phyloP scores from a whole-genome alignment of 495 filamentous ascomycete species.

The Penicillium robsamsonii region DNA sequence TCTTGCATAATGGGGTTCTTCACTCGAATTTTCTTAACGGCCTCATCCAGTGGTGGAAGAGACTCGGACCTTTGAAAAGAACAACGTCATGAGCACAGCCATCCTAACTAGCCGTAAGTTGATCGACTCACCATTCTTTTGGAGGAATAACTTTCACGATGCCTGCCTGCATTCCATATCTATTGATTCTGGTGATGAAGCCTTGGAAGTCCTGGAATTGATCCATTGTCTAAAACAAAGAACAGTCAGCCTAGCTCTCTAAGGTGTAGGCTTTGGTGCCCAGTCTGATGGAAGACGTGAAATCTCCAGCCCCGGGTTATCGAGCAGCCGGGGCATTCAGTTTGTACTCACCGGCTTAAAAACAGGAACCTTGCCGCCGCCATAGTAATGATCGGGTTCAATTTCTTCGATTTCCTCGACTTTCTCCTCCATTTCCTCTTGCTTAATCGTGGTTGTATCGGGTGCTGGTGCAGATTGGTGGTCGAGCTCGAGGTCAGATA shows the following conservation, averaged over 20 bases:
- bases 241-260: slow-evolving; percentile 16
- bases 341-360: slow-evolving; percentile 75
- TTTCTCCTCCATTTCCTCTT: slow-evolving; percentile 43
- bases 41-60: slow-evolving; percentile 74
- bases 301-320: background rate
- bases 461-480: slow-evolving; percentile 26
- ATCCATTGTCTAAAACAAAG: slow-evolving; percentile 64
- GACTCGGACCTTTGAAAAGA: slow-evolving; percentile 57
- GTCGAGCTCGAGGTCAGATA: slow-evolving; percentile 49
- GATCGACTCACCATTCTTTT: slow-evolving; percentile 74
- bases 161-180: slow-evolving; percentile 94
- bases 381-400: slow-evolving; percentile 83
- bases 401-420: slow-evolving; percentile 54
- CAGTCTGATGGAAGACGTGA: background rate
- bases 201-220: slow-evolving; percentile 89
- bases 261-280: background rate
- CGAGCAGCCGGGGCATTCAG: background rate
- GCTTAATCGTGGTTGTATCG: slow-evolving; percentile 24
- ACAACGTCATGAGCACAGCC: slow-evolving; percentile 14
- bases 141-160: slow-evolving; percentile 96
- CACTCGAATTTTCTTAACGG: slow-evolving; percentile 85
- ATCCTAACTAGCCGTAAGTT: background rate
- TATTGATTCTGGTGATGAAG: slow-evolving; percentile 84
- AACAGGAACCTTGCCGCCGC: slow-evolving; percentile 81
- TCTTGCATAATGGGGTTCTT: slow-evolving; percentile 98